Percentiles rank a stretch among this genome's conserved stretches.
These are phyloP conservation scores for Anthracocystis panici-leucophaei DNA, from an alignment of 1,284 basidiomycete genomes.

Conservation along the genomic window DNA sequence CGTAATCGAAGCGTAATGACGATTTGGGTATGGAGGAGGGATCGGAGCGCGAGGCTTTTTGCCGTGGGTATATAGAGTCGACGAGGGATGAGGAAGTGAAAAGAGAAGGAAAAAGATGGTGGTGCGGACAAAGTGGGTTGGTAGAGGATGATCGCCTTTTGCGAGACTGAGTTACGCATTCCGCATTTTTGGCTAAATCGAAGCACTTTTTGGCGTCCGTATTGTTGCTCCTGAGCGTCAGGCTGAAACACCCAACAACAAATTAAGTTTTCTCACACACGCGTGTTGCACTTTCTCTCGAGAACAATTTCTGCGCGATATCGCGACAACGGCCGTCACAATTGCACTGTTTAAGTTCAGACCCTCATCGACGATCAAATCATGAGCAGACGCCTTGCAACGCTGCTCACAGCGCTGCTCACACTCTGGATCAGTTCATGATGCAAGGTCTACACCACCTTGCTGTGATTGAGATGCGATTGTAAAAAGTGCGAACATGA, in stretches of 20 bases:
- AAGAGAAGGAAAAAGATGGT: slow-evolving; percentile 5
- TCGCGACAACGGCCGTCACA: slow-evolving; percentile 1
- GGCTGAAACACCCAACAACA: slow-evolving; percentile 8
- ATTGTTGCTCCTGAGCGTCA: slow-evolving; percentile 1
- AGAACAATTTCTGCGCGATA: slow-evolving; percentile 3
- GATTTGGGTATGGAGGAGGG: neutral
- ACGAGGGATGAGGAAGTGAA: neutral
- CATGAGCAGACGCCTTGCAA: too few relatives aligned
- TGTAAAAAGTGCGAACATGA: too few relatives aligned
- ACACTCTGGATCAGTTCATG: too few relatives aligned
- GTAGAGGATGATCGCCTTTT: neutral
- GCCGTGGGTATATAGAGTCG: slow-evolving; percentile 9
- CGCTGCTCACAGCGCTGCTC: too few relatives aligned
- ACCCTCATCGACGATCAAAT: too few relatives aligned
- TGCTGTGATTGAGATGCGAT: too few relatives aligned
- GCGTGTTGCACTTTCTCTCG: neutral
- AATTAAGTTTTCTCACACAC: neutral
- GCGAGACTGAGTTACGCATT: neutral
- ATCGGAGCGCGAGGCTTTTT: neutral
- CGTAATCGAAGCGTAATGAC: neutral
- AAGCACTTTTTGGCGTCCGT: neutral
- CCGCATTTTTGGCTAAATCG: slow-evolving; percentile 1
- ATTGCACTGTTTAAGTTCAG: neutral
- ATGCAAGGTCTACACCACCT: too few relatives aligned
- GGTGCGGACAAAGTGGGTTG: slow-evolving; percentile 7